Base-by-base conservation (phyloP, 768 basidiomycete genomes). In the Amanita exitialis region DNA sequence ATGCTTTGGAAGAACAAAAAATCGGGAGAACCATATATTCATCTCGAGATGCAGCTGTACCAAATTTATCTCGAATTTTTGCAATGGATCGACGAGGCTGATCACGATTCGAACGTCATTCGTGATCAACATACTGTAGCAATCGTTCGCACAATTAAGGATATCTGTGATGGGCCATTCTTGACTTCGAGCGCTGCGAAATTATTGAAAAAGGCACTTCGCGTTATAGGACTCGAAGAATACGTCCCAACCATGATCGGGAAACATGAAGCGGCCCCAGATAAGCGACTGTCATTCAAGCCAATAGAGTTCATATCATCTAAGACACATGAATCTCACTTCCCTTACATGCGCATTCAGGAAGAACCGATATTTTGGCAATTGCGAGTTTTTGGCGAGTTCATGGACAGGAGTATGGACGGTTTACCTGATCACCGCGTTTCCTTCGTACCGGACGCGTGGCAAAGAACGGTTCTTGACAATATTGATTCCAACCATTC, bases 361-460 rank as follows among this genome's bases (percentile, higher is more conserved):
- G 81, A 83, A 51, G 66, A 79, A 52, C 79, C 80, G 1, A 61
- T 82, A 7, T 63, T 68, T 10, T 87, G 84, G 82, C 84, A 86
- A 59, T 65, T 87, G 21, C 73, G 80, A n/a, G 61, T 76, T 9
- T 85, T 84, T 51, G 85, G 84, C 5, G 76, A 83, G 55, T 81
- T 69, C 58, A 82, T 87, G 84, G 82, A 85, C 57, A 69, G 84
- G 32, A 79, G 75, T 53, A 82, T 87, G 78, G 84, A 84, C 54
- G 72, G 79, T 37, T 66, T 73, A 47, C 59, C 64, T 0, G 86
- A 87, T 62, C 43, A 61, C 5, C 72, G 84, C 0, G 83, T 86
- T 30, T 54, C 69, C 1, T 87, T 87, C 61, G 64, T 74, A 18
- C 84, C 85, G 0, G 85, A 87, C 59, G 78, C 74, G 1, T 87